Evolutionary conservation across 2,329 filamentous ascomycete species (phyloP), one percentile per base, ranked within the genome.

Genomic region (Pyrenochaeta sp.): DNA sequence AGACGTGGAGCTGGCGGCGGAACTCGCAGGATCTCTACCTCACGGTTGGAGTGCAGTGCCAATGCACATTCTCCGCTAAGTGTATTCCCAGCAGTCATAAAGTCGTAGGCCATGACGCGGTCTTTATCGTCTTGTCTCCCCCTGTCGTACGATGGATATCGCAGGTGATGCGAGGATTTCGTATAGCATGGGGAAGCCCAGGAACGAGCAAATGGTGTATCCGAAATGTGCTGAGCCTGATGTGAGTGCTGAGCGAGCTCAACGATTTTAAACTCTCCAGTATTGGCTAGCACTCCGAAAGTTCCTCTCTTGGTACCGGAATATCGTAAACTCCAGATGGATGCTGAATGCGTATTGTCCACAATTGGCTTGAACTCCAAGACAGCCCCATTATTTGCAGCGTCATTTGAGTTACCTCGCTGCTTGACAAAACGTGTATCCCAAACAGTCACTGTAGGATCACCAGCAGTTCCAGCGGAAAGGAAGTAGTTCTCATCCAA

Each of bases 401-500:
- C 61, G 10, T 82, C 80, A 40, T 55, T 49, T 41, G 61, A 37
- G 18, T 44, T 48, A 45, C 47, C 49, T 27, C 62, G 49, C 55
- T 68, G 56, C 43, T 63, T 62, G 18, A 68, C 68, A 59, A 74
- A 78, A 5, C 89, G 84, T 18, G 86, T 83, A 63, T 93, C 89
- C 89, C 89, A 93, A 21, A 93, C 79, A 67, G 87, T 85, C 37
- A 93, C 79, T 6, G 84, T 84, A 0, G 89, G 86, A 35, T 89
- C 85, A 45, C 89, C 88, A 9, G 89, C 74, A 3, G 87, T 86
- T 1, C 77, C 77, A 10, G 88, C 90, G 1, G 89, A 92, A 1
- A 89, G 85, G 72, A 94, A 93, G 69, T 91, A 93, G 58, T 94
- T 91, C 53, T 87, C 84, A 58, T 95, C 88, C 15, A 84, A 77